phyloP scores from a whole-genome alignment of 2,329 filamentous ascomycete species.

The Pestalotiopsis sp. region DNA sequence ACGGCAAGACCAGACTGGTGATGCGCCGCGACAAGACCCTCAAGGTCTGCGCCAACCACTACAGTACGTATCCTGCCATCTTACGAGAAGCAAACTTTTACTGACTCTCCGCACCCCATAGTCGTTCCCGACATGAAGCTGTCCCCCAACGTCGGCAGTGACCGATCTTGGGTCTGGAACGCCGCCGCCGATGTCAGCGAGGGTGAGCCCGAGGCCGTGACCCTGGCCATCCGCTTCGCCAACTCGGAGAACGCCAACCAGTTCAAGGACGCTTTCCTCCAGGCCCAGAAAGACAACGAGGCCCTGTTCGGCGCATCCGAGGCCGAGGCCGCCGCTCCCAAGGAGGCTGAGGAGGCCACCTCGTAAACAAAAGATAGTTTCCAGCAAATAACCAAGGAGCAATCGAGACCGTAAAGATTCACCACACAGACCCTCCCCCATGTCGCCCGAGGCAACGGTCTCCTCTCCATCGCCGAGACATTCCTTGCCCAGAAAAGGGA shows the following conservation, averaged over 20 bases:
- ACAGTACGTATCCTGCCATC: constrained; percentile 65
- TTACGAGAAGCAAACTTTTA: not conserved
- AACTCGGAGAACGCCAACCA: constrained; percentile 97
- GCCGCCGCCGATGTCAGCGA: constrained; percentile 97
- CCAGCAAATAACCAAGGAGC: not conserved
- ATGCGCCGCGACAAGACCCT: constrained; percentile 99
- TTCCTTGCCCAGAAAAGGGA: not conserved
- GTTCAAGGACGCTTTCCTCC: constrained; percentile 97
- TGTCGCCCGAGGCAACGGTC: not conserved
- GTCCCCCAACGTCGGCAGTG: constrained; percentile 94
- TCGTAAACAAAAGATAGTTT: not conserved
- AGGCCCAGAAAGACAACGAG: constrained; percentile 96
- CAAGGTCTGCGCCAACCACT: constrained; percentile 99
- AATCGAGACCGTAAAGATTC: not conserved
- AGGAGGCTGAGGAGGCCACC: not conserved
- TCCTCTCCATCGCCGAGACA: not conserved
- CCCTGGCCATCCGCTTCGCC: constrained; percentile 94
- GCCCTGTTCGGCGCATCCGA: constrained; percentile 68
- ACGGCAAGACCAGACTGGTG: constrained; percentile 94
- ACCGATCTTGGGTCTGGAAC: constrained; percentile 99
- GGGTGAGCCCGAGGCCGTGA: constrained; percentile 94
- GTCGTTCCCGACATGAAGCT: constrained; percentile 99
- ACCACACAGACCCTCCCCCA: not conserved
- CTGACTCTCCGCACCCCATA: constrained; percentile 38
- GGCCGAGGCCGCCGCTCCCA: constrained; percentile 24